Percentiles rank a stretch among this genome's conserved stretches.
Conservation (phyloP, 257 asterid genomes). For the Nemophila menziesii region DNA sequence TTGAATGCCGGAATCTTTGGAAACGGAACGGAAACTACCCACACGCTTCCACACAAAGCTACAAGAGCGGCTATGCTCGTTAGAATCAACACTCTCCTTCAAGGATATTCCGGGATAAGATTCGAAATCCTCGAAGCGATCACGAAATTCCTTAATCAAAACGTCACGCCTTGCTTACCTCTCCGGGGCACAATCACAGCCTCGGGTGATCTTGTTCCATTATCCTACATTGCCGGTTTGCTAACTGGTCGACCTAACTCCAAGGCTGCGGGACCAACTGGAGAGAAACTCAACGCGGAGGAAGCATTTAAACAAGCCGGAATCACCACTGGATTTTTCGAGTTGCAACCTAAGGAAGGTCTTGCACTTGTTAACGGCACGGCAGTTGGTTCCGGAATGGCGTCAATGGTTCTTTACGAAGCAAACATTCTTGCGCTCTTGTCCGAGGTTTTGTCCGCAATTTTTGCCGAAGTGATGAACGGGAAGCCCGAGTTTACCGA, state of each 20-base stretch:
- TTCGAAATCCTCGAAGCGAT: constrained; percentile 44
- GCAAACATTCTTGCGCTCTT: constrained; percentile 24
- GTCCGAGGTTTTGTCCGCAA: constrained; percentile 35
- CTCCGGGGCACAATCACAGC: constrained; percentile 45
- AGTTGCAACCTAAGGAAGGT: constrained; percentile 46
- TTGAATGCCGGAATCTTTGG: constrained; percentile 44
- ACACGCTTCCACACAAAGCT: constrained; percentile 35
- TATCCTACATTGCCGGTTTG: constrained; percentile 40
- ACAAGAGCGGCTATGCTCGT: constrained; percentile 52
- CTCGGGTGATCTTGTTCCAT: constrained; percentile 41
- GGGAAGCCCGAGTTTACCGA: constrained; percentile 44
- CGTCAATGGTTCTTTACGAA: constrained; percentile 36
- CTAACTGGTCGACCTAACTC: constrained; percentile 38
- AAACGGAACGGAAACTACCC: constrained; percentile 25
- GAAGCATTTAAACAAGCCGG: constrained; percentile 34
- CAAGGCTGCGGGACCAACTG: constrained; percentile 32
- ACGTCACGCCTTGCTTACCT: constrained; percentile 40
- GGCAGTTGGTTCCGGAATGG: constrained; percentile 47
- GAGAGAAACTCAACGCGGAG: constrained; percentile 29
- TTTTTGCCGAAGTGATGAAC: constrained; percentile 47
- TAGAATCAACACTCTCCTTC: constrained; percentile 41
- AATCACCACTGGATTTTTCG: constrained; percentile 21
- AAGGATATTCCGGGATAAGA: constrained; percentile 42
- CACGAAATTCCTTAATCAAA: constrained; percentile 32
- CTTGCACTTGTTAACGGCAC: constrained; percentile 45